phyloP scores from a whole-genome alignment of 352 stramenopile species.

The Thalassiosira delicatula region DNA sequence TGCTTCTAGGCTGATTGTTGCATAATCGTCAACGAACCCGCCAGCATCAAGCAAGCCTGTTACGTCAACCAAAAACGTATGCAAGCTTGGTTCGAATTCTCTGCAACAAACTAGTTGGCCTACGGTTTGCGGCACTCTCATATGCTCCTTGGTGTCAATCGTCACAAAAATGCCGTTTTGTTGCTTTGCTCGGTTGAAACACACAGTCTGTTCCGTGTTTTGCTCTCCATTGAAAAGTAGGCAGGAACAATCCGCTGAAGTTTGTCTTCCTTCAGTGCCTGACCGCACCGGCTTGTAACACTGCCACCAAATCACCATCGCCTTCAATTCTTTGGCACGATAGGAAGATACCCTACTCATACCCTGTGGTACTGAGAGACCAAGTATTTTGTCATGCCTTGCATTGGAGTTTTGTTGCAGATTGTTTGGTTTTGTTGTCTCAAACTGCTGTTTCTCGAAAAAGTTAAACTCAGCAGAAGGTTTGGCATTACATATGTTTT shows the following conservation, averaged over 20 bases:
- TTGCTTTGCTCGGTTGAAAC: too few relatives aligned
- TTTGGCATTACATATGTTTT: too few relatives aligned
- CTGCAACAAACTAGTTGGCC: background rate
- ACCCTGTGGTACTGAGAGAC: slow-evolving; percentile 17
- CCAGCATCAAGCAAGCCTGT: background rate
- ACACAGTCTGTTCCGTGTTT: too few relatives aligned
- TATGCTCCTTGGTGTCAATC: slow-evolving; percentile 22
- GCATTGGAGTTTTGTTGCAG: slow-evolving; percentile 35
- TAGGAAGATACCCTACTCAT: background rate
- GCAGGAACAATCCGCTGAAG: slow-evolving; percentile 1
- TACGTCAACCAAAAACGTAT: background rate
- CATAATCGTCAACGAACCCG: slow-evolving; percentile 32
- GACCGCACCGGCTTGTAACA: slow-evolving; percentile 6
- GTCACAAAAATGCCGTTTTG: slow-evolving; percentile 36
- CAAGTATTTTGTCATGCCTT: background rate
- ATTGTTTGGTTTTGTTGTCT: slow-evolving; percentile 40
- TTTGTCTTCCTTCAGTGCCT: slow-evolving; percentile 4
- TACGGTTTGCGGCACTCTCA: slow-evolving; percentile 13
- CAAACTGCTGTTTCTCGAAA: too few relatives aligned
- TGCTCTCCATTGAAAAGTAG: slow-evolving; percentile 11
- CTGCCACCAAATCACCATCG: too few relatives aligned
- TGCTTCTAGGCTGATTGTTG: slow-evolving; percentile 16
- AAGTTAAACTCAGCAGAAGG: too few relatives aligned
- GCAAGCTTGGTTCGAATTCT: slow-evolving; percentile 15
- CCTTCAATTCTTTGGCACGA: background rate